Conservation (phyloP, 2,329 filamentous ascomycete genomes). For the Claviceps quebecensis region DNA sequence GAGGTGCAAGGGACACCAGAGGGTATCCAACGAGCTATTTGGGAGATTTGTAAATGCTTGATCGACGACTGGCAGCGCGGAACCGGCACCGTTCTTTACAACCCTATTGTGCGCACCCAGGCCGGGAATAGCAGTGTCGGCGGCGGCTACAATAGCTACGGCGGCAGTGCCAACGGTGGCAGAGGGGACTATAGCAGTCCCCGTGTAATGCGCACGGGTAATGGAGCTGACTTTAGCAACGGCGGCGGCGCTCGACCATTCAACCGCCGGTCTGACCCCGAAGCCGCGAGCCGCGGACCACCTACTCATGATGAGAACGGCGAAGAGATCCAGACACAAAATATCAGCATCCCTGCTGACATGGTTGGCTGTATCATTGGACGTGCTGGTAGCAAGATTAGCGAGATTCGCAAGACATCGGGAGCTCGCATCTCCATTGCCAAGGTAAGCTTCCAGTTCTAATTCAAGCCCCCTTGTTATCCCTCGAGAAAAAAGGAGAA, state of each 20-base stretch:
- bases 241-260: conserved; percentile 49
- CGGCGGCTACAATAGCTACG: conserved; percentile 23
- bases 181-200: conserved; percentile 42
- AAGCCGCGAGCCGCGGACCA: conserved; percentile 65
- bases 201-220: conserved; percentile 87
- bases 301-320: conserved; percentile 90
- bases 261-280: conserved; percentile 70
- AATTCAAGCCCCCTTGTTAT: no score
- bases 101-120: conserved; percentile 83
- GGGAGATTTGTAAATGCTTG: conserved; percentile 98
- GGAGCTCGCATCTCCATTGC: conserved; percentile 95
- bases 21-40: conserved; percentile 87
- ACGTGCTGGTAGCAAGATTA: conserved; percentile 89
- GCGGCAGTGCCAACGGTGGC: conserved; percentile 22
- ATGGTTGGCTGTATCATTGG: conserved; percentile 99
- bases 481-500: not conserved
- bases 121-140: conserved; percentile 34
- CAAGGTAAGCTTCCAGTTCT: conserved; percentile 40
- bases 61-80: conserved; percentile 97
- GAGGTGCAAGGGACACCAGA: conserved; percentile 92
- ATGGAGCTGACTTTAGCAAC: conserved; percentile 95
- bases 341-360: conserved; percentile 97
- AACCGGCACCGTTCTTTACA: conserved; percentile 93
- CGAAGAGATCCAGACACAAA: conserved; percentile 95
- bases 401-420: conserved; percentile 93